A percentile compares a stretch with the other conserved stretches of the same genome.
Evolutionary conservation across 2,329 filamentous ascomycete genomes (phyloP).

Genomic region (Dactylonectria estremocensis): DNA sequence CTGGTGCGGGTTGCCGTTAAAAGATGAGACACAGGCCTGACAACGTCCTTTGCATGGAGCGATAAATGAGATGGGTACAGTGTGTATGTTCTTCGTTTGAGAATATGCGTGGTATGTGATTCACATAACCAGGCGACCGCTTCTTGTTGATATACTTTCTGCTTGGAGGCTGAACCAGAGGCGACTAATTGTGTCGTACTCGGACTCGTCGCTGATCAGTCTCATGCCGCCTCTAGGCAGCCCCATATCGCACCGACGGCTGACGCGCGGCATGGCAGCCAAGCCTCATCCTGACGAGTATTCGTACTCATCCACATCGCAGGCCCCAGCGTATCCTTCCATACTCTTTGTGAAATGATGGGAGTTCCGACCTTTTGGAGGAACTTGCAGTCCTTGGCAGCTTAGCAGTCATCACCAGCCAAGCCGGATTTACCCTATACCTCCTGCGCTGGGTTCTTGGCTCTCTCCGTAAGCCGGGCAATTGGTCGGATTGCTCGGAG

Average conservation of each 20-base stretch:
- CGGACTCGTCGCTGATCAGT: conserved; percentile 13
- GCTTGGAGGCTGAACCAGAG: conserved; percentile 21
- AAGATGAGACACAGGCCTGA: conserved; percentile 28
- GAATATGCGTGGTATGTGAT: conserved; percentile 12
- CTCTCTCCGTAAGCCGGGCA: too few relatives aligned
- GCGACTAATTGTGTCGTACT: conserved; percentile 27
- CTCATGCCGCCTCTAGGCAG: conserved; percentile 22
- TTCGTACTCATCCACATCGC: conserved; percentile 8
- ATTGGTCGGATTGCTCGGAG: too few relatives aligned
- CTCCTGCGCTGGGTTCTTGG: too few relatives aligned
- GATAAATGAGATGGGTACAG: conserved; percentile 16
- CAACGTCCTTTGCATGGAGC: conserved; percentile 7
- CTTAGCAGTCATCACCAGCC: too few relatives aligned
- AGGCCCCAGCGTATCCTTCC: not conserved
- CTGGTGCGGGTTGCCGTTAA: conserved; percentile 18
- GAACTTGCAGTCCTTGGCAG: too few relatives aligned
- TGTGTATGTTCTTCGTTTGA: conserved; percentile 17
- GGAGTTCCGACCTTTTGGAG: too few relatives aligned
- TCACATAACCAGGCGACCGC: conserved; percentile 4
- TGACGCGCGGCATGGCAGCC: conserved; percentile 39
- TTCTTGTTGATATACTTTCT: conserved; percentile 9
- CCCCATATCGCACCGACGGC: conserved; percentile 23
- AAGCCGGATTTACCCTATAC: too few relatives aligned
- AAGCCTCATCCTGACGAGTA: conserved; percentile 20
- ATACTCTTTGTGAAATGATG: too few relatives aligned